Evolutionary conservation across 495 filamentous ascomycete genomes (phyloP).

Genomic region (Penicillium dipodomyicola): DNA sequence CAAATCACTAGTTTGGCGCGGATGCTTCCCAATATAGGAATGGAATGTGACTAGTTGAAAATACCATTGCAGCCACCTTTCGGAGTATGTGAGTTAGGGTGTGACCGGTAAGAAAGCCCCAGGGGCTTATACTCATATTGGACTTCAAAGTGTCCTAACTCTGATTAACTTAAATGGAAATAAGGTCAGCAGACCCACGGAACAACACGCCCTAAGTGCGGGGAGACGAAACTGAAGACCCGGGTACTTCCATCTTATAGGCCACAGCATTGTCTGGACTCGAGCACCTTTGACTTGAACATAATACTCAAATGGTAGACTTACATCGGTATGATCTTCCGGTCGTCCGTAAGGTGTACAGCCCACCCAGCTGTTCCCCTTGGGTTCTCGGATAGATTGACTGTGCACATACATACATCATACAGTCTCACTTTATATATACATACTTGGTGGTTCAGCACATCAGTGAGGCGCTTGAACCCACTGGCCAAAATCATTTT

Average conservation of each 20-base stretch:
- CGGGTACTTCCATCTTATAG: not conserved
- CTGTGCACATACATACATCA: not conserved
- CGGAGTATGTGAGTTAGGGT: conserved; percentile 21
- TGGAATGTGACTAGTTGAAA: conserved; percentile 30
- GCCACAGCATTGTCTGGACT: not conserved
- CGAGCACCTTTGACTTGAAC: not conserved
- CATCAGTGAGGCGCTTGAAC: not conserved
- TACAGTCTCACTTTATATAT: not conserved
- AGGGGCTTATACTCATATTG: not conserved
- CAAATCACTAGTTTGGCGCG: conserved; percentile 14
- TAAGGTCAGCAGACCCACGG: conserved; percentile 8
- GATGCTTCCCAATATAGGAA: conserved; percentile 15
- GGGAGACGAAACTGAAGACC: not conserved
- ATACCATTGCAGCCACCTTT: conserved; percentile 21
- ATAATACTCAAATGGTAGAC: not conserved
- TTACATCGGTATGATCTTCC: not conserved
- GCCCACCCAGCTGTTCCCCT: not conserved
- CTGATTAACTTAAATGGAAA: conserved; percentile 5
- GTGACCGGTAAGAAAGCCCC: not conserved
- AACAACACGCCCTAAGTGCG: not conserved
- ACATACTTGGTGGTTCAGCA: not conserved
- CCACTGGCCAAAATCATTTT: not conserved
- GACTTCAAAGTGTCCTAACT: not conserved
- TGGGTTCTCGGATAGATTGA: not conserved
- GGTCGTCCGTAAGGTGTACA: not conserved